Conservation (phyloP, 2,329 filamentous ascomycete genomes). For the Phoma herbarum region DNA sequence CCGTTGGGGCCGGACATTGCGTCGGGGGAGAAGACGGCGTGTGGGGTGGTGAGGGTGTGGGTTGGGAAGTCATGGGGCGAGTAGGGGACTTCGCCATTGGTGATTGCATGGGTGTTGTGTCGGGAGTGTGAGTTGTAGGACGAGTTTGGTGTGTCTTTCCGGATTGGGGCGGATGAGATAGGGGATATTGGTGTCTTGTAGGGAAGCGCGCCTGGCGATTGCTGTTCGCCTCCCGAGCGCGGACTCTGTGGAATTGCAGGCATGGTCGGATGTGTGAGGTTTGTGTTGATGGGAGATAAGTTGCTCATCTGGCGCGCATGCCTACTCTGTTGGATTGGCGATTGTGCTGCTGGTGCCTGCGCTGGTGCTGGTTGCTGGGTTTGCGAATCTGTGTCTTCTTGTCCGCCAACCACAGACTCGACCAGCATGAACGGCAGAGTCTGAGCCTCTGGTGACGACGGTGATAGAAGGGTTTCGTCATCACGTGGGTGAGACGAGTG, state of each 20-base stretch:
- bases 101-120: slow-evolving; percentile 26
- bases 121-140: slow-evolving; percentile 15
- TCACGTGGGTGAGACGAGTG: slow-evolving; percentile 34
- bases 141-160: slow-evolving; percentile 28
- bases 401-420: slow-evolving; percentile 29
- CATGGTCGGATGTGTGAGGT: slow-evolving; percentile 27
- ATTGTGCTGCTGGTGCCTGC: slow-evolving; percentile 23
- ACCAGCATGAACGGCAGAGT: slow-evolving; percentile 35
- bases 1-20: slow-evolving; percentile 52
- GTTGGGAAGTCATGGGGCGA: slow-evolving; percentile 45
- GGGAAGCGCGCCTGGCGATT: slow-evolving; percentile 33
- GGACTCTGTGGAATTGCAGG: slow-evolving; percentile 42
- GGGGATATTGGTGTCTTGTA: slow-evolving; percentile 44
- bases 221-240: slow-evolving; percentile 28
- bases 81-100: slow-evolving; percentile 36
- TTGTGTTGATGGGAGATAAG: slow-evolving; percentile 46
- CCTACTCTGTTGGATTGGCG: slow-evolving; percentile 29
- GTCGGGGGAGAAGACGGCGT: slow-evolving; percentile 50
- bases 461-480: slow-evolving; percentile 38
- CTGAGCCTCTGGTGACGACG: slow-evolving; percentile 37
- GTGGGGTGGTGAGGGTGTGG: slow-evolving; percentile 32
- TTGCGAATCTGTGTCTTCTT: neutral
- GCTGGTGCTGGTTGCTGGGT: slow-evolving; percentile 13
- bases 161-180: slow-evolving; percentile 35
- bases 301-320: slow-evolving; percentile 47